Conservation (phyloP, 495 filamentous ascomycete species). For the Penicillium paxilli region DNA sequence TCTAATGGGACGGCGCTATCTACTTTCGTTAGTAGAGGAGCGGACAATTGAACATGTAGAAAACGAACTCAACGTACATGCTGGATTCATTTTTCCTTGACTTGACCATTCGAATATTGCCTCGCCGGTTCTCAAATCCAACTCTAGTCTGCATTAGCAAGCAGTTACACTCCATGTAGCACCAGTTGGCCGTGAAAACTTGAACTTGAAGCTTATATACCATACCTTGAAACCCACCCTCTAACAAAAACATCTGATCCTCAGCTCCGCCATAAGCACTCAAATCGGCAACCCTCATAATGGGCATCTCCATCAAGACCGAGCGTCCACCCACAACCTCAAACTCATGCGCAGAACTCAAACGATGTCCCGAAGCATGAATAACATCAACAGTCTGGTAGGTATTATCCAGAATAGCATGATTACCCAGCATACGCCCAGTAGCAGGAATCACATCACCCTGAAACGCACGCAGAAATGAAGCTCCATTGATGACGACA, state of each 20-base stretch:
- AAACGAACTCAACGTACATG: conserved; percentile 26
- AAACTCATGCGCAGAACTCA: conserved; percentile 50
- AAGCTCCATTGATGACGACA: conserved; percentile 38
- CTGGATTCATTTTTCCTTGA: conserved; percentile 32
- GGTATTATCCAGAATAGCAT: conserved; percentile 44
- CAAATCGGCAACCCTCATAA: conserved; percentile 22
- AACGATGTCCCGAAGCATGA: conserved; percentile 42
- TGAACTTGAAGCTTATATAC: not conserved
- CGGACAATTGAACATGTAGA: not conserved
- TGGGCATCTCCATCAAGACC: conserved; percentile 31
- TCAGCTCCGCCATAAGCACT: conserved; percentile 26
- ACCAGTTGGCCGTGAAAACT: not conserved
- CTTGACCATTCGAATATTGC: conserved; percentile 38
- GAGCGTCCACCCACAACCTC: conserved; percentile 37
- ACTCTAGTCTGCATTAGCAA: conserved; percentile 11
- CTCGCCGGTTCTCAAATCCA: conserved; percentile 32
- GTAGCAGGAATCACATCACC: conserved; percentile 45
- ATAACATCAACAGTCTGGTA: conserved; percentile 48
- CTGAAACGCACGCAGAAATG: conserved; percentile 50
- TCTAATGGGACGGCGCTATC: conserved; percentile 35
- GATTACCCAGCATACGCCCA: conserved; percentile 46
- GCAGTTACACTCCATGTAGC: not conserved
- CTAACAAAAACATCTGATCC: conserved; percentile 31
- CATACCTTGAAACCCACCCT: conserved; percentile 33
- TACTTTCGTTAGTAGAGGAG: conserved; percentile 38